Conservation (phyloP, 352 stramenopile genomes). For the Globisporangium splendens region DNA sequence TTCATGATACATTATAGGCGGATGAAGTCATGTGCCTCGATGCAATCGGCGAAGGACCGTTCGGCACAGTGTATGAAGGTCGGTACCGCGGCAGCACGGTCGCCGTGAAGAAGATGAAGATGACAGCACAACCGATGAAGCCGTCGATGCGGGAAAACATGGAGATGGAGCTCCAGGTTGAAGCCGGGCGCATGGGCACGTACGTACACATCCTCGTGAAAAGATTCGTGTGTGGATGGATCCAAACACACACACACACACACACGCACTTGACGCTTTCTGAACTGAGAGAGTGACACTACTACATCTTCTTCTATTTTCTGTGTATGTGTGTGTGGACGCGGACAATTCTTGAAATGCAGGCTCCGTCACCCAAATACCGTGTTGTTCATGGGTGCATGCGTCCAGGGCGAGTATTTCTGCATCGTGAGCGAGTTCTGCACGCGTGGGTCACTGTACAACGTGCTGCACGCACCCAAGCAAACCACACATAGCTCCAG, state of each 20-base stretch:
- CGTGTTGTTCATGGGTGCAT: constrained; percentile 98
- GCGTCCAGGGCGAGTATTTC: constrained; percentile 93
- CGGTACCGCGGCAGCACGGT: constrained; percentile 83
- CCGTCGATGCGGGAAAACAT: constrained; percentile 62
- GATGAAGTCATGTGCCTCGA: constrained; percentile 82
- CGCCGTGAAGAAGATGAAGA: constrained; percentile 86
- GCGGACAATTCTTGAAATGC: not conserved
- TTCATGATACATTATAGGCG: constrained; percentile 34
- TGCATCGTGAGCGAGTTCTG: constrained; percentile 97
- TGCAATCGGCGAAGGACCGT: constrained; percentile 76
- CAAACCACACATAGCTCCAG: constrained; percentile 9
- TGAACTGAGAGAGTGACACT: constrained; percentile 4
- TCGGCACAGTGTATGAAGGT: constrained; percentile 81
- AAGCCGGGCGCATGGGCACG: constrained; percentile 78
- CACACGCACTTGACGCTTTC: constrained; percentile 5
- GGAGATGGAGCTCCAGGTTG: constrained; percentile 79
- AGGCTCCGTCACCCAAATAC: constrained; percentile 97
- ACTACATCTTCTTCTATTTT: not conserved
- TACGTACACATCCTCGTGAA: constrained; percentile 9
- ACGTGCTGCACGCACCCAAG: constrained; percentile 85
- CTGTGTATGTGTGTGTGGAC: not conserved
- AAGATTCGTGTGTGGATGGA: not conserved
- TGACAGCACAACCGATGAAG: constrained; percentile 59
- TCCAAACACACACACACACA: no score
- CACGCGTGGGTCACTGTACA: constrained; percentile 92